Percentiles rank a stretch among this genome's conserved stretches.
These are phyloP conservation scores for Globisporangium solare DNA, from an alignment of 352 stramenopile species.

Conservation along the genomic window DNA sequence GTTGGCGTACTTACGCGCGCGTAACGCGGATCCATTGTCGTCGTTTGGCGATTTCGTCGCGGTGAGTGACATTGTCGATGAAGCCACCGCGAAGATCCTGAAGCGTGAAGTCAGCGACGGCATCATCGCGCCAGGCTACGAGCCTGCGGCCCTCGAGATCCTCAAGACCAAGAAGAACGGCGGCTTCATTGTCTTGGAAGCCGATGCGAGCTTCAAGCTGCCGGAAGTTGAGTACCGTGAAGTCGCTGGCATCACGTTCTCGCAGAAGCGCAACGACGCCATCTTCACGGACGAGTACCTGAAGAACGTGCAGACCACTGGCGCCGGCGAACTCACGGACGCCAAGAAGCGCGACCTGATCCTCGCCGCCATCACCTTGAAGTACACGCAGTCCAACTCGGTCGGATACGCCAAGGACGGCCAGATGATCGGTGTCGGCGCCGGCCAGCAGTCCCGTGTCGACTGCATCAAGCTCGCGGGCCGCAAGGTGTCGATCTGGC, in stretches of 20 bases:
- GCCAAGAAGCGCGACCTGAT: conserved; percentile 96
- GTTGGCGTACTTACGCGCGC: conserved; percentile 97
- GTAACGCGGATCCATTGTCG: conserved; percentile 98
- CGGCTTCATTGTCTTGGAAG: conserved; percentile 98
- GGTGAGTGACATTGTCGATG: conserved; percentile 97
- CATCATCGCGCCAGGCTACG: conserved; percentile 98
- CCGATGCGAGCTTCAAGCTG: conserved; percentile 89
- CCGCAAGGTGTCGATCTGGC: conserved; percentile 98
- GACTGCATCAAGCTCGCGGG: conserved; percentile 99
- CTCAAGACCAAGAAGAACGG: conserved; percentile 98
- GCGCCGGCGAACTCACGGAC: conserved; percentile 79
- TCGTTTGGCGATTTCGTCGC: conserved; percentile 99
- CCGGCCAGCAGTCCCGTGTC: conserved; percentile 98
- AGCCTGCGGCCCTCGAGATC: conserved; percentile 96
- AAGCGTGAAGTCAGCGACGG: conserved; percentile 99
- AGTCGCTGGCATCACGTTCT: conserved; percentile 97
- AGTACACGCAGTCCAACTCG: conserved; percentile 99
- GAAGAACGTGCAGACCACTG: conserved; percentile 89
- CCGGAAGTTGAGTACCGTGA: conserved; percentile 97
- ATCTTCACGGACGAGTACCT: conserved; percentile 94
- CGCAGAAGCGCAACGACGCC: conserved; percentile 98
- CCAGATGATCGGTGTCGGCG: conserved; percentile 99
- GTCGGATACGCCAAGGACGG: conserved; percentile 99
- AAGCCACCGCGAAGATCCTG: conserved; percentile 96
- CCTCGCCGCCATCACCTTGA: conserved; percentile 98